A percentile compares a stretch with the other conserved stretches of the same genome.
Conservation (phyloP, 164 flowering plant genomes). For the Liquidambar formosana region DNA sequence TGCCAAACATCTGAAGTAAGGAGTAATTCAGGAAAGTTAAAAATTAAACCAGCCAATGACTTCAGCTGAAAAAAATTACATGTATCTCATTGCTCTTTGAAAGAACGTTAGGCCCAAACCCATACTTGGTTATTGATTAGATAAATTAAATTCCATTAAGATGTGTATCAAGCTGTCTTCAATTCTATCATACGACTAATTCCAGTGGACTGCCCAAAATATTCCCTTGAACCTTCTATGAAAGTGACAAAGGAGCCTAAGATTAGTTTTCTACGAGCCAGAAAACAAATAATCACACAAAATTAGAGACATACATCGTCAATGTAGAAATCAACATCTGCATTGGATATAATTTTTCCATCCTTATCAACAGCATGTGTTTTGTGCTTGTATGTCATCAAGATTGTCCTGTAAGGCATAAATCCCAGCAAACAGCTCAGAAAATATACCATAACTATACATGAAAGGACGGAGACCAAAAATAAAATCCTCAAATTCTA, state of each 20-base stretch:
- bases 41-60: no score
- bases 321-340: constrained; percentile 88
- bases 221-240: background rate
- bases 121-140: background rate
- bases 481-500: constrained; percentile 1
- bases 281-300: background rate
- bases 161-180: background rate
- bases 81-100: background rate
- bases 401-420: constrained; percentile 66
- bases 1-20: no score
- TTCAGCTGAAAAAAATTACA: no score
- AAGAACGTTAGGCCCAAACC: background rate
- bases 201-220: background rate
- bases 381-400: constrained; percentile 98
- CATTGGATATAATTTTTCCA: constrained; percentile 80
- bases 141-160: background rate
- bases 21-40: no score
- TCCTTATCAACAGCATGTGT: constrained; percentile 79
- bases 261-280: background rate
- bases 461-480: constrained; percentile 2
- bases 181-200: background rate
- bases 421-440: constrained; percentile 9
- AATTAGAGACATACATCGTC: constrained; percentile 59
- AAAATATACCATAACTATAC: background rate
- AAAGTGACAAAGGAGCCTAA: no score